These are phyloP conservation scores for Eimeria brunetti DNA, from an alignment of 169 alveolate species.

Conservation along the genomic window DNA sequence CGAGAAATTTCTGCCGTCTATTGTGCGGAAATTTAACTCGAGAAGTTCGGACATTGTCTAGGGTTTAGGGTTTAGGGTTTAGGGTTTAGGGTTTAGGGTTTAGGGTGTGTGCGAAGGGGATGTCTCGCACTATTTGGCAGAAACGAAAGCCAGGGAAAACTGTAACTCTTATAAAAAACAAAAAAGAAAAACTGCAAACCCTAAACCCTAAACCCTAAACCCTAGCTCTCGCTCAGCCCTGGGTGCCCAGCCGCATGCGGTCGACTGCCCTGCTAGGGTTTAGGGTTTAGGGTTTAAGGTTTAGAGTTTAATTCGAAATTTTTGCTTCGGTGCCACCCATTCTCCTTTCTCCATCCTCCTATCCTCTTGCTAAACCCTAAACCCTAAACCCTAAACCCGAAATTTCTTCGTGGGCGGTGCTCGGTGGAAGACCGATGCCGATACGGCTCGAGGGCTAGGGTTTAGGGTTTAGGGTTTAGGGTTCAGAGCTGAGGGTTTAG, in stretches of 20 bases:
- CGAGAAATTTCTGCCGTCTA: constrained; percentile 62
- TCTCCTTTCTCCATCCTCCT: neutral
- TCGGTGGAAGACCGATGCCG: neutral
- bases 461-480: constrained; percentile 9
- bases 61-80: constrained; percentile 42
- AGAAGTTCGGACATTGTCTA: neutral
- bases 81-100: constrained; percentile 42
- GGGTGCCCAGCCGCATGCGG: neutral
- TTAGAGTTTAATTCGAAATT: neutral
- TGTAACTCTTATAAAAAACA: neutral
- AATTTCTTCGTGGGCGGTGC: neutral
- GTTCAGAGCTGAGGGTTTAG: too few relatives aligned
- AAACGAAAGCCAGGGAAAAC: neutral
- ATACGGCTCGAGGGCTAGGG: neutral
- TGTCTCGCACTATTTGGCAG: neutral
- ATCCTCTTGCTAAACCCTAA: neutral
- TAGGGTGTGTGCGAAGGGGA: neutral
- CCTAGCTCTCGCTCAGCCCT: neutral
- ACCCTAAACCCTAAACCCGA: constrained; percentile 2
- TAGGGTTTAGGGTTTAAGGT: constrained; percentile 9
- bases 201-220: neutral
- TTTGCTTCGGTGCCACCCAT: neutral
- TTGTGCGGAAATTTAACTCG: constrained; percentile 29
- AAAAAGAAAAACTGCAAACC: neutral
- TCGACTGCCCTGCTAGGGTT: neutral